A percentile compares a stretch with the other conserved stretches of the same genome.
Evolutionary conservation across 257 asterid genomes (phyloP).

Genomic region (Solanum rostratum): DNA sequence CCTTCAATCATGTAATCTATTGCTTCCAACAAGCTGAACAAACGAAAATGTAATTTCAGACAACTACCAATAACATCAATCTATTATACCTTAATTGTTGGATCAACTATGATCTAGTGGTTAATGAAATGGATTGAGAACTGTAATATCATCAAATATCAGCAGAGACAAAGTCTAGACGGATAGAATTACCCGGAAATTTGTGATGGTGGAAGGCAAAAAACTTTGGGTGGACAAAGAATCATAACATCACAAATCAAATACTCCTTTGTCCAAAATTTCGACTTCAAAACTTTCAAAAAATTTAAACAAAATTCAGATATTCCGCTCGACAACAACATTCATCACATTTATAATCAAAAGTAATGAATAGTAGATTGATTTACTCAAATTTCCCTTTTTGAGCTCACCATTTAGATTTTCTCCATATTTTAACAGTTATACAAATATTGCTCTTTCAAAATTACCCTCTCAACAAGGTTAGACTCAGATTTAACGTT

Average conservation of each 20-base stretch:
- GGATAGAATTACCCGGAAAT: background rate
- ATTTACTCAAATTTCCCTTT: background rate
- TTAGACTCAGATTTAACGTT: too few species aligned
- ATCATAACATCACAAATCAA: too few species aligned
- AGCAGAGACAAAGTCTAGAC: background rate
- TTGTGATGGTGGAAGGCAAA: background rate
- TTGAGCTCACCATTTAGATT: background rate
- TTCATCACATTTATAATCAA: background rate
- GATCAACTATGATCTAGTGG: background rate
- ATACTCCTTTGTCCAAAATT: background rate
- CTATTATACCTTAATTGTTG: background rate
- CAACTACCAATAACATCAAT: background rate
- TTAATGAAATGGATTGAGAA: background rate
- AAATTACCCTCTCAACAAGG: too few species aligned
- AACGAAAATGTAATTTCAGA: background rate
- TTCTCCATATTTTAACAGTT: background rate
- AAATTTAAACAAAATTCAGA: background rate
- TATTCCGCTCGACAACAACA: background rate
- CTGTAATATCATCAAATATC: background rate
- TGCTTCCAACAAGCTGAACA: conserved; percentile 61
- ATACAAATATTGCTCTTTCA: background rate
- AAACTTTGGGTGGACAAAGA: too few species aligned
- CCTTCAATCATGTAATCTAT: conserved; percentile 70
- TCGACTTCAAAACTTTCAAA: background rate
- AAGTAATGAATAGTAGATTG: background rate